Base-by-base conservation (phyloP, 371 early-diverging fungal genomes). In the Actinomucor elegans region DNA sequence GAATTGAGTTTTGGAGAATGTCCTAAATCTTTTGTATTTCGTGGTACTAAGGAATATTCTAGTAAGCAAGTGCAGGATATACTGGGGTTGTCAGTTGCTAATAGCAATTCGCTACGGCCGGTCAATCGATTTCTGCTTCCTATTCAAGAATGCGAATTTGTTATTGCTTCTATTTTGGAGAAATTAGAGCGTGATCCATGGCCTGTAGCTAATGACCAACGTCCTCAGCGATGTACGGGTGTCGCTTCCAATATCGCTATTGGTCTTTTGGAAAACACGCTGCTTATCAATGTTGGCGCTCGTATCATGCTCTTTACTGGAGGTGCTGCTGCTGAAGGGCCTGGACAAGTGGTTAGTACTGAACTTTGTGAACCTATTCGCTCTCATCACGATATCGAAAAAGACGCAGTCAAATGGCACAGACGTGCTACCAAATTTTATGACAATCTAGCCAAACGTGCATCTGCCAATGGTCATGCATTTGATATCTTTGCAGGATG, bases 261-360 rank as follows among this genome's bases (percentile, higher is more conserved):
- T 32, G 89, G 94, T 4, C 76, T 99, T 17, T 74, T 99, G 59
- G 99, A 99, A 86, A 75, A 88, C 12, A 85, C 94, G 0, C 96
- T 91, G 75, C n/a, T n/a, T n/a, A 94, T 92, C 52, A 92, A 94
- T 60, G 89, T 94, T 5, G 96, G 98, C 14, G 95, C 94, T 8
- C 89, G 99, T 48, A 87, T 98, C 61, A 91, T 99, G 86, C 63
- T 99, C 21, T 99, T 99, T 80, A 80, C 88, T 42, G 99, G 99
- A 53, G 99, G 99, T 21, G 93, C 99, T 21, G 91, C 93, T 37
- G 99, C 99, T 0, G 95, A 93, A 63, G 99, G 99, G 1, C 99
- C 99, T 36, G 99, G 99, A 38, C 84, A 90, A 75, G 91, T 99
- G 33, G 95, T 98, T 1, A 88, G 95, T 14, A 75, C 83, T n/a